Percentiles rank a stretch among this genome's conserved stretches.
Conservation (phyloP, 2,329 filamentous ascomycete species). For the Ascochyta lentis region DNA sequence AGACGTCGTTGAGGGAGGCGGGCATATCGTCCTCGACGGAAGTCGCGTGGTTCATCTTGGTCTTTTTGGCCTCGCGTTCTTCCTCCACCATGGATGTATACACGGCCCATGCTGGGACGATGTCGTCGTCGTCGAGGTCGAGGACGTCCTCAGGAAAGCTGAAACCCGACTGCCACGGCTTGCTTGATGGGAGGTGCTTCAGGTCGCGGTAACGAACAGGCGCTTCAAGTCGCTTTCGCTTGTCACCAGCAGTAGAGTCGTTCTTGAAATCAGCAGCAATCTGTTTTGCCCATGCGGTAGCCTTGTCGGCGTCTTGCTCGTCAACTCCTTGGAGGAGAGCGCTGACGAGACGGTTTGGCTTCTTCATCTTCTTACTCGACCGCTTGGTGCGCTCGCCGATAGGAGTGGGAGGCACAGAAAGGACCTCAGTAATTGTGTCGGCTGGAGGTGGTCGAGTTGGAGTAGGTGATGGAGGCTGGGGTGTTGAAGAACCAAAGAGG, state of each 20-base stretch:
- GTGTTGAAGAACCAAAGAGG: slow-evolving; percentile 17
- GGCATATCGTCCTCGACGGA: slow-evolving; percentile 24
- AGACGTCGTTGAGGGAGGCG: slow-evolving; percentile 31
- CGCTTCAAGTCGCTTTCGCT: slow-evolving; percentile 39
- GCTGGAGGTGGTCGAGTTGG: slow-evolving; percentile 19
- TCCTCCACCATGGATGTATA: slow-evolving; percentile 37
- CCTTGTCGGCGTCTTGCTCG: slow-evolving; percentile 25
- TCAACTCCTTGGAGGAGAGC: slow-evolving; percentile 31
- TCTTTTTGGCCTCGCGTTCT: slow-evolving; percentile 30
- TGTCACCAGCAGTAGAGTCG: slow-evolving; percentile 29
- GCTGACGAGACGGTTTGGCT: slow-evolving; percentile 24
- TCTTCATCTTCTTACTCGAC: slow-evolving; percentile 22
- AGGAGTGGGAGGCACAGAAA: slow-evolving; percentile 37
- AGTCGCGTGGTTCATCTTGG: slow-evolving; percentile 25
- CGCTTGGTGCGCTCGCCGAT: slow-evolving; percentile 35
- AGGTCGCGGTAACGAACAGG: slow-evolving; percentile 37
- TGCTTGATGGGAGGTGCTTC: slow-evolving; percentile 34
- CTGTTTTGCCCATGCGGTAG: slow-evolving; percentile 36
- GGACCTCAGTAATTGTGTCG: slow-evolving; percentile 29
- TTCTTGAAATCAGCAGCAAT: slow-evolving; percentile 29
- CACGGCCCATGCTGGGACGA: slow-evolving; percentile 41
- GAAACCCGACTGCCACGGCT: slow-evolving; percentile 44
- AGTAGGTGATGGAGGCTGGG: slow-evolving; percentile 16
- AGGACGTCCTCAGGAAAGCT: slow-evolving; percentile 36
- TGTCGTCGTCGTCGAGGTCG: slow-evolving; percentile 35